Base-by-base conservation (phyloP, 805 yeast species). In the Yamadazyma laniorum region DNA sequence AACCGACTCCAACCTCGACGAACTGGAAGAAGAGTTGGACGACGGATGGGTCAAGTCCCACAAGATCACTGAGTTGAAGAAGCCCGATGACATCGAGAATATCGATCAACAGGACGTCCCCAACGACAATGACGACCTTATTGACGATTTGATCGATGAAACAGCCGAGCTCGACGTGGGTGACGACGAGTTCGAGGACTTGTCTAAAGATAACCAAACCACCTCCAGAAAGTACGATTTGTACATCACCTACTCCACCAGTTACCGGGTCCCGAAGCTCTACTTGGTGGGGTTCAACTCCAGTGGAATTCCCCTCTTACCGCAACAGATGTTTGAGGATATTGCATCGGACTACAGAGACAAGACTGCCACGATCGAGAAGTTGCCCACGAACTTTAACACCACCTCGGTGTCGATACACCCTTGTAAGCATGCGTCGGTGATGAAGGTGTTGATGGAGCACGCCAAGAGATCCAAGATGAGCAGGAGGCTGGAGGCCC, bases 351-450 rank as follows among this genome's bases (percentile, higher is more conserved):
- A 93, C 57, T 93, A 93, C 61, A 79, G 91, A 54, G 88, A 91
- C 52, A 93, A 93, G 63, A 93, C 99, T 1, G 99, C 91, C 15
- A 93, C 99, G 0, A 91, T 93, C 42, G 99, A 93, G 61, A 79
- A 78, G 46, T 82, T 95, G 5, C 98, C 99, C 9, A 89, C 89
- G 51, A 72, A 81, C 36, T 78, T 75, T 33, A 79, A 81, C 53
- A 75, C 85, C 32, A 84, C 93, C 0, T 72, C 85, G 0, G 89
- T 93, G 5, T 86, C 96, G 6, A 91, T 93, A 35, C 99, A 93
- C 58, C 99, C 99, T 1, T 93, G 99, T 58, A 82, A 83, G 49
- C 99, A 93, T 59, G 90, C 98, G 1, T 79, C 83, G 27, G 99
- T 93, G 15, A 93, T 93, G 99, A 81, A 79, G 51, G 84, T 89